Percentiles rank a stretch among this genome's conserved stretches.
phyloP scores from a whole-genome alignment of 768 basidiomycete genomes.

The Galerina marginata region DNA sequence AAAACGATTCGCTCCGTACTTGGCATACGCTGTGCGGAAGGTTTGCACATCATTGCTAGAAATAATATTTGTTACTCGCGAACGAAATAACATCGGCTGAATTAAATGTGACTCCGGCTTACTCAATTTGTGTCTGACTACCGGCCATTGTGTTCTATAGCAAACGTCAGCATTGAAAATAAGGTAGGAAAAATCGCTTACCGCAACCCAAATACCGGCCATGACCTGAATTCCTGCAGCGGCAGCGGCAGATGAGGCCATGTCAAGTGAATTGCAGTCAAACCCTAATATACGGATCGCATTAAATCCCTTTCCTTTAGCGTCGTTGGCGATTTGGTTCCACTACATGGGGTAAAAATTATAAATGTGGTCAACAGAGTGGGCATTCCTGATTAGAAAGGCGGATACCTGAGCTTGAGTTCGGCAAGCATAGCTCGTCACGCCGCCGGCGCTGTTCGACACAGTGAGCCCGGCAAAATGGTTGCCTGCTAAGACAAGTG shows the following conservation, averaged over 20 bases:
- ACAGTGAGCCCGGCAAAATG: conserved; percentile 38
- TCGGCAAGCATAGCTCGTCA: conserved; percentile 35
- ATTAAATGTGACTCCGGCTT: conserved; percentile 3
- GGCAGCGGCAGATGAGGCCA: conserved; percentile 42
- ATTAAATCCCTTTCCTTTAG: conserved; percentile 36
- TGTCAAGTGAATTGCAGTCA: conserved; percentile 43
- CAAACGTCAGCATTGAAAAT: neutral
- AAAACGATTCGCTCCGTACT: neutral
- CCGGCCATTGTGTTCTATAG: conserved; percentile 36
- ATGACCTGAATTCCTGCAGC: conserved; percentile 37
- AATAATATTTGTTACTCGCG: neutral
- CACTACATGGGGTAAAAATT: conserved; percentile 28
- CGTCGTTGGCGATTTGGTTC: conserved; percentile 39
- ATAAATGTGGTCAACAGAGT: too few relatives aligned
- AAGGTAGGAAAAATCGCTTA: conserved; percentile 12
- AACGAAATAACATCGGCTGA: too few relatives aligned
- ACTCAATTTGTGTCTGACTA: conserved; percentile 33
- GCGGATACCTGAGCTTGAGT: conserved; percentile 38
- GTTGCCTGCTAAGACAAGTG: conserved; percentile 29
- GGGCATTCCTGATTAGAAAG: too few relatives aligned
- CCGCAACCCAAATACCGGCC: conserved; percentile 41
- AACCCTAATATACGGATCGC: conserved; percentile 44
- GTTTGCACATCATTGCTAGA: conserved; percentile 5
- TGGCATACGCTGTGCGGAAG: neutral
- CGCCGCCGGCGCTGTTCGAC: conserved; percentile 38